Base-by-base conservation (phyloP, 768 basidiomycete genomes). In the Termitomyces heimii region DNA sequence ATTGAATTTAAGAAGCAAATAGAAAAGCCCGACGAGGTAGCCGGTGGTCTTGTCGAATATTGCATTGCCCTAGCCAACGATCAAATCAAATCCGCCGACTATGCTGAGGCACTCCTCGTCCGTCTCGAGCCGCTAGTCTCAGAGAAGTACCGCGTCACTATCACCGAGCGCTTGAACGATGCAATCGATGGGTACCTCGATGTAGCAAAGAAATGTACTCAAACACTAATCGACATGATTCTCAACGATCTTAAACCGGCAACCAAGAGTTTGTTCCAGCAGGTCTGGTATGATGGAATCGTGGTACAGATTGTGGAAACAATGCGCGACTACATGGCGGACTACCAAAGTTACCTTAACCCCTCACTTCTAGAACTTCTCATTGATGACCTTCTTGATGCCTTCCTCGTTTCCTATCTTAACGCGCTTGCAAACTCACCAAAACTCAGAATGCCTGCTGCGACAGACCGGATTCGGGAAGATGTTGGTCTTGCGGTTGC, bases 181-280 rank as follows among this genome's bases (percentile, higher is more conserved):
- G 94, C 95, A 34, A 98, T 98, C 63, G 96, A 99, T 68, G 97
- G 97, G 3, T 98, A 95, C 71, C 82, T 98, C 60, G 97, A 99
- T 71, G 93, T 98, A 39, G 95, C 95, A 53, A 98, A 98, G 78
- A 92, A 92, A 69, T 98, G 95, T 77, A 94, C 90, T 22, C 91
- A 96, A 65, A 89, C 89, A 0, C 82, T 99, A 56, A 94, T 99
- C 66, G 90, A 92, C 64, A 85, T 96, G 65, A 87, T 98, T 65
- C 94, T 97, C 77, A 91, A 97, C 70, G 97, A 98, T 69, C 74
- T 98, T 63, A 92, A 88, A 68, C 85, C 89, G 0, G 95, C 89
- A 10, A 89, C 85, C 16, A 94, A 92, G 68, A 79, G 77, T 39
- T 78, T 98, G 37, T 94, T 98, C 80, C 86, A 87, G 57, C 76